Evolutionary conservation across 306 rosid species (phyloP).

Genomic region (Prunus mongolica): DNA sequence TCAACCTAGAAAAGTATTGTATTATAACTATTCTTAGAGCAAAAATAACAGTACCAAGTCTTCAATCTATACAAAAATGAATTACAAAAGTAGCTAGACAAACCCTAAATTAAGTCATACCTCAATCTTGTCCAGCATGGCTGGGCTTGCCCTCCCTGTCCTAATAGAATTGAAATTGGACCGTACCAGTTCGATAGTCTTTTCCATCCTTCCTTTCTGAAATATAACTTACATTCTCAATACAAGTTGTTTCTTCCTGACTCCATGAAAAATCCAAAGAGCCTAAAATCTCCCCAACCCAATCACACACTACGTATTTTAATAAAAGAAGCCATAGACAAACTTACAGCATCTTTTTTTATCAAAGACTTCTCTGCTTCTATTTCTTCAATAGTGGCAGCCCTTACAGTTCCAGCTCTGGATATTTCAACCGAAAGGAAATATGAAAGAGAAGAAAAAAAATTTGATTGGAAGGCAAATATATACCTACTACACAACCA

Average conservation of each 20-base stretch:
- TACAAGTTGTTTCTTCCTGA: neutral
- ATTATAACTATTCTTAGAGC: slow-evolving; percentile 16
- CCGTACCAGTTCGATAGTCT: slow-evolving; percentile 66
- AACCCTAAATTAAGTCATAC: slow-evolving; percentile 31
- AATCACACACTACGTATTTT: neutral
- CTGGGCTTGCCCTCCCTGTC: slow-evolving; percentile 83
- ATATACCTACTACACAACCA: neutral
- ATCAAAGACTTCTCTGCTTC: slow-evolving; percentile 82
- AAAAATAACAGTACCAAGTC: neutral
- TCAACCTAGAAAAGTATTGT: slow-evolving; percentile 64
- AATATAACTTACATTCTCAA: slow-evolving; percentile 1
- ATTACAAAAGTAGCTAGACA: neutral
- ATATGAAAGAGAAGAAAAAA: neutral
- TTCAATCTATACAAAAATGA: neutral
- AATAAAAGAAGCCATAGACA: neutral
- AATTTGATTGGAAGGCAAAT: neutral
- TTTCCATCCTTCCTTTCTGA: slow-evolving; percentile 86
- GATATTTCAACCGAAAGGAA: neutral
- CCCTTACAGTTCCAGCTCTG: slow-evolving; percentile 55
- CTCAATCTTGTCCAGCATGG: slow-evolving; percentile 94
- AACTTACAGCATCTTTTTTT: slow-evolving; percentile 75
- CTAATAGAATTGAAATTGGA: slow-evolving; percentile 80
- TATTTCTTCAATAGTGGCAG: slow-evolving; percentile 94
- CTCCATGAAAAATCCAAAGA: slow-evolving; percentile 4
- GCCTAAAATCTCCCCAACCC: neutral